Evolutionary conservation across 2,329 filamentous ascomycete genomes (phyloP).

Genomic region (Fusarium ramigenum): DNA sequence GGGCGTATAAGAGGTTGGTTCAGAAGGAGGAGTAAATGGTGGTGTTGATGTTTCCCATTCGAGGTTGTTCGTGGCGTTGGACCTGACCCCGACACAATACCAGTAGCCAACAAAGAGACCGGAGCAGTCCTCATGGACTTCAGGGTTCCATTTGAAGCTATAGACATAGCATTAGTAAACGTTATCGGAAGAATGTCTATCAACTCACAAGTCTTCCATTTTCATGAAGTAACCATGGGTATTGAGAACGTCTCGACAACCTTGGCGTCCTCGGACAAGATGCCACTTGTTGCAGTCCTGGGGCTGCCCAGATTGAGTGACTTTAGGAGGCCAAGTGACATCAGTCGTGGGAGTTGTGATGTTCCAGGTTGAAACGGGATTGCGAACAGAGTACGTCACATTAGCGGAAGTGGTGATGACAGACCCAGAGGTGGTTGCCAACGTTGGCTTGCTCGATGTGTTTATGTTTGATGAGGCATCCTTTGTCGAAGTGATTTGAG

Average conservation of each 20-base stretch:
- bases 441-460: too few species aligned
- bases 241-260: background rate
- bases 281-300: background rate
- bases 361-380: background rate
- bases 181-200: too few species aligned
- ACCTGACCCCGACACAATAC: background rate
- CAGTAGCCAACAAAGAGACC: background rate
- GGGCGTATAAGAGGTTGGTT: background rate
- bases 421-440: rapidly evolving
- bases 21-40: background rate
- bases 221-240: background rate
- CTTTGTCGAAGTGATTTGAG: too few species aligned
- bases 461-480: too few species aligned
- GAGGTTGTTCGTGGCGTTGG: rapidly evolving
- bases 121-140: rapidly evolving
- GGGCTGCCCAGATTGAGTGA: background rate
- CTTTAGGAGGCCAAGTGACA: background rate
- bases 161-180: too few species aligned
- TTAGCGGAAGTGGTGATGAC: background rate
- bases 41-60: background rate
- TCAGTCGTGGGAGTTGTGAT: background rate
- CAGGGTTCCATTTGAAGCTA: background rate
- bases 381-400: background rate
- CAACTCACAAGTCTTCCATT: background rate
- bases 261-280: rapidly evolving